These are phyloP conservation scores for Eimeria necatrix DNA, from an alignment of 169 alveolate genomes.

Conservation along the genomic window DNA sequence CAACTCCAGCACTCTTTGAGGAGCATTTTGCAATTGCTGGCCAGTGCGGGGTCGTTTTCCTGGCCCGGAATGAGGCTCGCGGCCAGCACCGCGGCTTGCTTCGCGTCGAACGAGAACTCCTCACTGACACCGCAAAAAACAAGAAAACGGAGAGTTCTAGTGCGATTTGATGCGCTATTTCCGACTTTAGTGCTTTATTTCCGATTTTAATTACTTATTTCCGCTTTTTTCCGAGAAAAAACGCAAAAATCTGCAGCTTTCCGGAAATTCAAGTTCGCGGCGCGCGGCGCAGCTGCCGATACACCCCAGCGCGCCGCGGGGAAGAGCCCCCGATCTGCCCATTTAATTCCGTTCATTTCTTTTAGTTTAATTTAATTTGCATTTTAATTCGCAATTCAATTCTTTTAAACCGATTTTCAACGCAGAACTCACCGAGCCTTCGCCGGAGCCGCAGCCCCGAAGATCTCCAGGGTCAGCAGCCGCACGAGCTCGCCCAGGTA, in stretches of 20 bases:
- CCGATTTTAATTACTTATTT: too few species aligned
- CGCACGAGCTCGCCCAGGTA: constrained; percentile 94
- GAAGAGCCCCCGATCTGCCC: too few species aligned
- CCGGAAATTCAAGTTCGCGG: too few species aligned
- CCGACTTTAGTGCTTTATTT: too few species aligned
- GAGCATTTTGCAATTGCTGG: constrained; percentile 10
- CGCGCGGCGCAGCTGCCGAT: too few species aligned
- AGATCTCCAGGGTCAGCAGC: constrained; percentile 85
- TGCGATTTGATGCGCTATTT: too few species aligned
- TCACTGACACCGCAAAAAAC: background rate
- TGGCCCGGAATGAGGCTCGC: background rate
- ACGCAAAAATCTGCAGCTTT: too few species aligned
- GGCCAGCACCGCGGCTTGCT: constrained; percentile 25
- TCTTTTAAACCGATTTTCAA: constrained; percentile 64
- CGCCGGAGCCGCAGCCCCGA: constrained; percentile 89
- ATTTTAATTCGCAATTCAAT: background rate
- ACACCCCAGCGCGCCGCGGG: too few species aligned
- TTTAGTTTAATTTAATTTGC: background rate
- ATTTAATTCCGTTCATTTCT: background rate
- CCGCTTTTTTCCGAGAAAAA: too few species aligned
- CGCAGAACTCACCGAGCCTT: constrained; percentile 84
- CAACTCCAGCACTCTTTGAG: constrained; percentile 87
- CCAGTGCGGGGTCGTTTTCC: background rate
- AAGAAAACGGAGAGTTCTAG: background rate
- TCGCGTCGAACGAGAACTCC: constrained; percentile 8